These are phyloP conservation scores for Gamsiella multidivaricata DNA, from an alignment of 192 early-diverging fungal genomes.

Conservation along the genomic window DNA sequence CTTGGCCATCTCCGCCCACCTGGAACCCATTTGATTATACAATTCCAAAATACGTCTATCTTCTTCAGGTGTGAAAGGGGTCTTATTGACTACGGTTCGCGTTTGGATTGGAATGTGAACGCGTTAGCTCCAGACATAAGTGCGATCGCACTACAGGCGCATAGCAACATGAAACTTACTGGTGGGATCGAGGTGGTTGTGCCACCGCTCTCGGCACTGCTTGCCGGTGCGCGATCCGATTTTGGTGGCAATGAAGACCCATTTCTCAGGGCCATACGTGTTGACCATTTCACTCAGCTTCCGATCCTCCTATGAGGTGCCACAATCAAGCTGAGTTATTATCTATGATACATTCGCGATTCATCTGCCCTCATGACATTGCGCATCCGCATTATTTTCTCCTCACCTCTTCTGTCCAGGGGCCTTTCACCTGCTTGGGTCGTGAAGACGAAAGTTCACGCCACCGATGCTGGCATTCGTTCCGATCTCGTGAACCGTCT, in stretches of 20 bases:
- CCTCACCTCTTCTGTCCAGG: conserved; percentile 50
- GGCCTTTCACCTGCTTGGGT: conserved; percentile 46
- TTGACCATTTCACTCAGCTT: conserved; percentile 34
- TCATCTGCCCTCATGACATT: too few species aligned
- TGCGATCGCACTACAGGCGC: neutral
- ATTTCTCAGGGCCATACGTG: conserved; percentile 52
- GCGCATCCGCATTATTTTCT: too few species aligned
- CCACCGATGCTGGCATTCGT: conserved; percentile 43
- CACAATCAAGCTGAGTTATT: too few species aligned
- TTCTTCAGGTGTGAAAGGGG: conserved; percentile 46
- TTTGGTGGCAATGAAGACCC: conserved; percentile 47
- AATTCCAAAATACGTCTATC: conserved; percentile 43
- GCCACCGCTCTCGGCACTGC: conserved; percentile 47
- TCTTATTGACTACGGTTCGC: conserved; percentile 32
- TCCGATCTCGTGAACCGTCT: conserved; percentile 35
- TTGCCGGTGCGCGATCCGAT: conserved; percentile 50
- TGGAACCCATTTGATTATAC: conserved; percentile 34
- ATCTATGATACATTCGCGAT: too few species aligned
- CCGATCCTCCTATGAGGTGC: conserved; percentile 48
- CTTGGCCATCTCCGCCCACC: conserved; percentile 53
- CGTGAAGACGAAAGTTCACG: conserved; percentile 11
- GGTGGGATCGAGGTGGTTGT: conserved; percentile 47
- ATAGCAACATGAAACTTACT: conserved; percentile 14
- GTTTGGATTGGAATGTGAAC: conserved; percentile 11
- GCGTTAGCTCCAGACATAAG: neutral